These are phyloP conservation scores for Evansstolkia leycettana DNA, from an alignment of 495 filamentous ascomycete genomes.

Conservation along the genomic window DNA sequence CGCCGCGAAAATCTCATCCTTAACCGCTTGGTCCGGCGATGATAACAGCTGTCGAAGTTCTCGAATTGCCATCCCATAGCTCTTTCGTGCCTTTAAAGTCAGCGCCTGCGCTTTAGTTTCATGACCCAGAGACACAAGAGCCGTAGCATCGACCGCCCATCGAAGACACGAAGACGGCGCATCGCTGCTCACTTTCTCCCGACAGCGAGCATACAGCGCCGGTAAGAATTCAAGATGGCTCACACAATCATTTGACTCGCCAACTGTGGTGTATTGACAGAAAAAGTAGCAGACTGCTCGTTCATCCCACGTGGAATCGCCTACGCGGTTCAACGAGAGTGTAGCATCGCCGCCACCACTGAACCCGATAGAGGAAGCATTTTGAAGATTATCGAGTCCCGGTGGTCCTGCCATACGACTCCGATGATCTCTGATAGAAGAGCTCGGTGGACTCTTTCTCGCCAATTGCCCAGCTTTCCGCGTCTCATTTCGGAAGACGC, in stretches of 20 bases:
- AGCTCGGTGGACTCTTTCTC: constrained; percentile 5
- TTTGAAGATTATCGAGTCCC: too few species aligned
- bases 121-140: constrained; percentile 24
- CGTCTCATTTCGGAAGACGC: constrained; percentile 30
- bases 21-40: constrained; percentile 18
- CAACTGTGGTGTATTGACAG: constrained; percentile 25
- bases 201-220: constrained; percentile 18
- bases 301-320: constrained; percentile 27
- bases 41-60: constrained; percentile 18
- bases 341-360: background rate
- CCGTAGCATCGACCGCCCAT: constrained; percentile 29
- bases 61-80: constrained; percentile 25
- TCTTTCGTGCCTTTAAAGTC: constrained; percentile 17
- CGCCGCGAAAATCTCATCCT: constrained; percentile 31
- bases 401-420: too few species aligned
- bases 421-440: background rate
- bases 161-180: constrained; percentile 19
- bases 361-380: too few species aligned
- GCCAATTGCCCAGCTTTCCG: constrained; percentile 17
- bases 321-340: constrained; percentile 6
- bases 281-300: constrained; percentile 34
- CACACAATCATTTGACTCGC: constrained; percentile 10
- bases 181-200: constrained; percentile 7
- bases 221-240: constrained; percentile 28
- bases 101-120: constrained; percentile 17